Evolutionary conservation across 2,329 filamentous ascomycete species (phyloP).

Genomic region (Cladorrhinum sp.): DNA sequence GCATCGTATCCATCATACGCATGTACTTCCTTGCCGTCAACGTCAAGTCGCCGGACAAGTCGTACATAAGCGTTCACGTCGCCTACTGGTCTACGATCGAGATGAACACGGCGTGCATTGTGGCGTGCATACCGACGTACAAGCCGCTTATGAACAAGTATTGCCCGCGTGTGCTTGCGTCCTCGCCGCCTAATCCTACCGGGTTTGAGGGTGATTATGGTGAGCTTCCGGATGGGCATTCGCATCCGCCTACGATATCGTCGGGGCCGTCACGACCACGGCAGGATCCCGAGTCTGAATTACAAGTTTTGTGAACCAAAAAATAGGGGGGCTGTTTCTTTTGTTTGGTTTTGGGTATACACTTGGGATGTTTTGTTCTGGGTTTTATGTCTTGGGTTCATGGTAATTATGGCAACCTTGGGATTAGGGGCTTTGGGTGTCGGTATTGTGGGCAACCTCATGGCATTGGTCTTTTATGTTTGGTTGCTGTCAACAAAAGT

Average conservation of each 20-base stretch:
- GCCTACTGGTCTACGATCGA: neutral
- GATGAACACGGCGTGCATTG: neutral
- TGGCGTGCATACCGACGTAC: neutral
- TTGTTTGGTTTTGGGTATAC: neutral
- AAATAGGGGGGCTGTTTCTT: neutral
- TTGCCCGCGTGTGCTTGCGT: neutral
- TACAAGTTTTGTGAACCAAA: neutral
- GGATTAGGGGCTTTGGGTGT: too few species aligned
- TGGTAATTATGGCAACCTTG: too few species aligned
- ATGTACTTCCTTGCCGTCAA: neutral
- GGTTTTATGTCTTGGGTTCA: too few species aligned
- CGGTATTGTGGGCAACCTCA: too few species aligned
- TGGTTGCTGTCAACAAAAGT: too few species aligned
- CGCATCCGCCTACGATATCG: neutral
- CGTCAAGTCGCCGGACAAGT: neutral
- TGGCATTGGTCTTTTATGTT: too few species aligned
- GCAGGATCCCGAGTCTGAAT: neutral
- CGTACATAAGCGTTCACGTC: neutral
- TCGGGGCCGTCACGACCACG: neutral
- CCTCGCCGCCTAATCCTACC: neutral
- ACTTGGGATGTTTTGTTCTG: too few species aligned
- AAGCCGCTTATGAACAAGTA: neutral
- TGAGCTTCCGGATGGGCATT: neutral
- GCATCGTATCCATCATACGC: constrained; percentile 12
- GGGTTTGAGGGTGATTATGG: neutral